Evolutionary conservation across 2,329 filamentous ascomycete species (phyloP), one percentile per base, ranked within the genome.

Genomic region (Bimuria novae-zelandiae): DNA sequence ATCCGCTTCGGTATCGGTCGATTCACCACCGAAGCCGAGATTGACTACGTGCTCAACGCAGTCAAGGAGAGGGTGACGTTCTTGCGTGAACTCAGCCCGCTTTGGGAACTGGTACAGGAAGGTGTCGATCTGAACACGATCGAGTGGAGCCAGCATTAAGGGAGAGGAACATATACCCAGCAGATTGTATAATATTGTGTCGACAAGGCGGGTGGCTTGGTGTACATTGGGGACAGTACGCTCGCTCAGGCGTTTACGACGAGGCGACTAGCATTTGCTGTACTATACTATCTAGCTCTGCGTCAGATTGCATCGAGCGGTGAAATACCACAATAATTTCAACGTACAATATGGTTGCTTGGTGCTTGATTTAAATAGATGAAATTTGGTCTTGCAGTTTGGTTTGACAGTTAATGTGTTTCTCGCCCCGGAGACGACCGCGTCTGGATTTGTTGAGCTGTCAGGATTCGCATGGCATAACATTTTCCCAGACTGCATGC

Each of bases 71-170:
- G 94, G 47, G 94, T 99, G 37, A 89, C 86, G 14, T 97, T 97
- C 81, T 80, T 99, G 67, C 86, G 94, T 65, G 94, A 99, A 78
- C 80, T 99, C 62, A 97, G 92, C 72, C 94, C 94, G 33, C 79
- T 99, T 52, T 99, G 94, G 94, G 94, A 99, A 77, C 78, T 99
- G 60, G 94, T 99, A 11, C 94, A 99, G 77, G 94, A 99, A 75
- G 94, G 94, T 14, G 85, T 99, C 59, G 94, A 96, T 71, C 79
- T 99, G 63, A 90, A 95, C 76, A 96, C 91, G 37, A 99, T 99
- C 68, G 88, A 99, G 77, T 99, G 94, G 94, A 96, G 89, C 72
- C 92, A 97, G 79, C 94, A 99, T 76, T 97, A 80, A 83, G 57
- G 10, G 40, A 19, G 19, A 16, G 33, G 29, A 23, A 52, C 41